Evolutionary conservation across 1,139 yeast genomes (phyloP).

Genomic region (Cylindricascospora bacillispora): DNA sequence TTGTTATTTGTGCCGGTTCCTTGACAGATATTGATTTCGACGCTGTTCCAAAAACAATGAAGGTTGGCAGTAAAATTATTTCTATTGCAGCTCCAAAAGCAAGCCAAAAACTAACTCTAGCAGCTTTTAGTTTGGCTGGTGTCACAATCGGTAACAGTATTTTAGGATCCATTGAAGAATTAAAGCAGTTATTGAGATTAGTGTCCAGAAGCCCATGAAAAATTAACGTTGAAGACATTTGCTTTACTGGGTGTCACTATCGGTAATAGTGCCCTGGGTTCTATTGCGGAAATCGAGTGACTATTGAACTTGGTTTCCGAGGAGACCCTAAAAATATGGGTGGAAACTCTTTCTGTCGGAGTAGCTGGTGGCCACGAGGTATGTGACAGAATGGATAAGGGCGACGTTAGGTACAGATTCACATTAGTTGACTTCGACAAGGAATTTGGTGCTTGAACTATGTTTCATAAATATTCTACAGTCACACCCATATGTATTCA

Average conservation of each 20-base stretch:
- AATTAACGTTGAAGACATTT: slow-evolving; percentile 32
- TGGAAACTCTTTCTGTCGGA: slow-evolving; percentile 41
- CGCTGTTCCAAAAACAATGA: slow-evolving; percentile 28
- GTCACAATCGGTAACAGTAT: slow-evolving; percentile 34
- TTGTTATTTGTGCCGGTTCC: slow-evolving; percentile 41
- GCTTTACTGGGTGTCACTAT: slow-evolving; percentile 28
- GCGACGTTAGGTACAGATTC: slow-evolving; percentile 53
- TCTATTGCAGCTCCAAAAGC: slow-evolving; percentile 42
- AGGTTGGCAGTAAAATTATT: slow-evolving; percentile 37
- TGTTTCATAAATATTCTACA: too few relatives aligned
- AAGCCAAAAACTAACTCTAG: slow-evolving; percentile 29
- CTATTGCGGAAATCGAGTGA: slow-evolving; percentile 42
- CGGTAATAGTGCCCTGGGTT: slow-evolving; percentile 35
- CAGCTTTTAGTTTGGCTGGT: slow-evolving; percentile 36
- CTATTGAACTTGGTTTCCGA: slow-evolving; percentile 43
- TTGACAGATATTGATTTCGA: slow-evolving; percentile 30
- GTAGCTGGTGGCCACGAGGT: slow-evolving; percentile 41
- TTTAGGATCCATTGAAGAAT: slow-evolving; percentile 41
- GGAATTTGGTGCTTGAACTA: slow-evolving; percentile 16
- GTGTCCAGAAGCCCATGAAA: slow-evolving; percentile 38
- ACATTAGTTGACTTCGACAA: slow-evolving; percentile 37
- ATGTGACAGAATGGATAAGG: slow-evolving; percentile 36
- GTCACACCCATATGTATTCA: too few relatives aligned
- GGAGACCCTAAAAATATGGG: slow-evolving; percentile 43
- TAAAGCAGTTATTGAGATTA: slow-evolving; percentile 39